Evolutionary conservation across 1,139 yeast genomes (phyloP).

Genomic region (Yamadazyma dendronema): DNA sequence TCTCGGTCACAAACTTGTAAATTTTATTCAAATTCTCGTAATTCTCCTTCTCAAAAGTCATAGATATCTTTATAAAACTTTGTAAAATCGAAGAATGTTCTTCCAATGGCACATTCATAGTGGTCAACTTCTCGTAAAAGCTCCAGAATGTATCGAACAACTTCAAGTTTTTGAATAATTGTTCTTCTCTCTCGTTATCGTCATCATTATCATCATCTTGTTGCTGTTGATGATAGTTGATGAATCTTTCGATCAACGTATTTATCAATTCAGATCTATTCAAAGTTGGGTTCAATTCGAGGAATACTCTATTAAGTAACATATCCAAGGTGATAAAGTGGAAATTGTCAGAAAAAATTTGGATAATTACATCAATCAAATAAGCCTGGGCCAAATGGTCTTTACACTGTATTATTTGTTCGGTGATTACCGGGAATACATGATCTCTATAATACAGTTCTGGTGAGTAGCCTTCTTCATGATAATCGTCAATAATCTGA

Average conservation of each 20-base stretch:
- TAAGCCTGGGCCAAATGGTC: constrained; percentile 93
- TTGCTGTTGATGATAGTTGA: constrained; percentile 47
- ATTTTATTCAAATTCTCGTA: constrained; percentile 61
- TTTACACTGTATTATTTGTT: constrained; percentile 89
- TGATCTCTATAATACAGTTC: constrained; percentile 54
- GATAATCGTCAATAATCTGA: constrained; percentile 71
- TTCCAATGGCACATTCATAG: constrained; percentile 56
- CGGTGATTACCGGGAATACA: constrained; percentile 78
- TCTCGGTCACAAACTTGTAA: constrained; percentile 56
- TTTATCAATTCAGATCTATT: constrained; percentile 64
- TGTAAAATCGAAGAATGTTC: constrained; percentile 67
- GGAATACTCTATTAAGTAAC: constrained; percentile 63
- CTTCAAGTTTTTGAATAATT: constrained; percentile 4
- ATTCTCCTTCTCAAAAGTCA: constrained; percentile 66
- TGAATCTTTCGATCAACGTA: constrained; percentile 71
- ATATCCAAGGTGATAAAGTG: constrained; percentile 73
- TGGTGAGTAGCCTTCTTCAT: constrained; percentile 33
- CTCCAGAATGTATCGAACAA: constrained; percentile 54
- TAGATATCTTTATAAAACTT: constrained; percentile 60
- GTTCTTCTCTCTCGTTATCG: constrained; percentile 8
- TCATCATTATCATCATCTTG: constrained; percentile 8
- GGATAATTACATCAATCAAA: constrained; percentile 82
- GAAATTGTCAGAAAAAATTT: constrained; percentile 91
- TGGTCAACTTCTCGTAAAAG: constrained; percentile 54
- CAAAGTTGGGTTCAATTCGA: constrained; percentile 65